Percentiles rank a stretch among this genome's conserved stretches.
Conservation (phyloP, 1,139 yeast genomes). For the Blastobotrys illinoisensis region DNA sequence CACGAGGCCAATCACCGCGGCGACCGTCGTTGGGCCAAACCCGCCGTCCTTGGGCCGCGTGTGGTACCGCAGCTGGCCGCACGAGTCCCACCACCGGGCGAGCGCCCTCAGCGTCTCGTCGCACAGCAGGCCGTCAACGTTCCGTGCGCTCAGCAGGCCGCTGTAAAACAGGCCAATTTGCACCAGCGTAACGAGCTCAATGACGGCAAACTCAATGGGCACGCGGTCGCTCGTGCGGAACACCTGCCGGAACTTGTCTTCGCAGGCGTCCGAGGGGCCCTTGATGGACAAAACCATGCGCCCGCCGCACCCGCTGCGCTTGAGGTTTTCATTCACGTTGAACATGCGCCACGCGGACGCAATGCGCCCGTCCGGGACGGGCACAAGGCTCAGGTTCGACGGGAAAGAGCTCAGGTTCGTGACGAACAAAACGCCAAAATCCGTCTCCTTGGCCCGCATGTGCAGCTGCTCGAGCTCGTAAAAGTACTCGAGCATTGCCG, state of each 20-base stretch:
- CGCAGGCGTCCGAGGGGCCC: slow-evolving; percentile 68
- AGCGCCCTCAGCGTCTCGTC: slow-evolving; percentile 69
- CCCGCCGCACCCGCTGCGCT: slow-evolving; percentile 78
- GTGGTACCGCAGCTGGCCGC: slow-evolving; percentile 60
- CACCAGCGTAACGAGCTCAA: slow-evolving; percentile 65
- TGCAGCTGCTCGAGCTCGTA: slow-evolving; percentile 61
- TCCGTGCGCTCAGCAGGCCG: slow-evolving; percentile 59
- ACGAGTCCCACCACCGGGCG: slow-evolving; percentile 72
- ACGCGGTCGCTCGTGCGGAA: slow-evolving; percentile 52
- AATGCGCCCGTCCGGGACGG: slow-evolving; percentile 56
- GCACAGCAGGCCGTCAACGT: slow-evolving; percentile 83
- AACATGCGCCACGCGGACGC: slow-evolving; percentile 46
- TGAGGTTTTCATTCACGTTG: slow-evolving; percentile 67
- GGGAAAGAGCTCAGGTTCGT: slow-evolving; percentile 79
- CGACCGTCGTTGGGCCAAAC: slow-evolving; percentile 61
- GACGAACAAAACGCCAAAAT: slow-evolving; percentile 59
- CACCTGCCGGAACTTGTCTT: slow-evolving; percentile 75
- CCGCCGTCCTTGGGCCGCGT: slow-evolving; percentile 49
- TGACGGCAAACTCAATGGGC: slow-evolving; percentile 61
- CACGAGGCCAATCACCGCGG: slow-evolving; percentile 62
- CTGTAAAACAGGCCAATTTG: slow-evolving; percentile 78
- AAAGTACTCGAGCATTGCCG: slow-evolving; percentile 50
- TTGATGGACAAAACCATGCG: slow-evolving; percentile 68
- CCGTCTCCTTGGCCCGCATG: slow-evolving; percentile 49
- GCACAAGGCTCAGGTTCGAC: slow-evolving; percentile 63